Evolutionary conservation across 805 yeast genomes (phyloP).

Genomic region (Saccharomycopsis sp.): DNA sequence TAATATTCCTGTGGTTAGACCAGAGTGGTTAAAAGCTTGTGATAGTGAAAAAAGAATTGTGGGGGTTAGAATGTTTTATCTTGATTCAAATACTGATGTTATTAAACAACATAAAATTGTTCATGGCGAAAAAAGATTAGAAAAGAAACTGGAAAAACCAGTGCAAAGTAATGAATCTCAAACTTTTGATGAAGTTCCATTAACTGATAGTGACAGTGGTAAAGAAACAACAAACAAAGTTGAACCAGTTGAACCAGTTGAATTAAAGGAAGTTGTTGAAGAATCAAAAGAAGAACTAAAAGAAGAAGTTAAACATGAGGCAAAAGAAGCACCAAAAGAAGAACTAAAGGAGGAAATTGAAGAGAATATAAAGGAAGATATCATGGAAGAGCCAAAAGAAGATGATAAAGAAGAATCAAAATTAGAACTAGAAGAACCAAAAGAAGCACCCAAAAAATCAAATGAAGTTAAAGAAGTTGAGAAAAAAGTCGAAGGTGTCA

Average conservation of each 20-base stretch:
- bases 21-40: conserved; percentile 96
- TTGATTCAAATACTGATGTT: conserved; percentile 13
- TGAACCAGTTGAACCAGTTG: background rate
- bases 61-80: conserved; percentile 81
- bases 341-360: background rate
- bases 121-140: conserved; percentile 1
- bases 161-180: background rate
- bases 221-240: too few relatives aligned
- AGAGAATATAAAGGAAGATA: background rate
- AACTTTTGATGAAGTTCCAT: conserved; percentile 15
- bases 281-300: background rate
- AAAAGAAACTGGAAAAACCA: background rate
- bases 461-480: background rate
- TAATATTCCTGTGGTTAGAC: conserved; percentile 89
- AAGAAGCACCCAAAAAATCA: too few relatives aligned
- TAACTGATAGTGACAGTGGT: conserved; percentile 4
- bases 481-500: background rate
- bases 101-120: conserved; percentile 10
- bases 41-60: conserved; percentile 87
- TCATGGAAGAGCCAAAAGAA: background rate
- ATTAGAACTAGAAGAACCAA: background rate
- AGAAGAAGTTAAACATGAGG: background rate
- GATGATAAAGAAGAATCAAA: background rate
- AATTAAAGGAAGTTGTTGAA: background rate
- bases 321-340: background rate